Evolutionary conservation across 2,329 filamentous ascomycete species (phyloP).

Genomic region (Zalaria sp.): DNA sequence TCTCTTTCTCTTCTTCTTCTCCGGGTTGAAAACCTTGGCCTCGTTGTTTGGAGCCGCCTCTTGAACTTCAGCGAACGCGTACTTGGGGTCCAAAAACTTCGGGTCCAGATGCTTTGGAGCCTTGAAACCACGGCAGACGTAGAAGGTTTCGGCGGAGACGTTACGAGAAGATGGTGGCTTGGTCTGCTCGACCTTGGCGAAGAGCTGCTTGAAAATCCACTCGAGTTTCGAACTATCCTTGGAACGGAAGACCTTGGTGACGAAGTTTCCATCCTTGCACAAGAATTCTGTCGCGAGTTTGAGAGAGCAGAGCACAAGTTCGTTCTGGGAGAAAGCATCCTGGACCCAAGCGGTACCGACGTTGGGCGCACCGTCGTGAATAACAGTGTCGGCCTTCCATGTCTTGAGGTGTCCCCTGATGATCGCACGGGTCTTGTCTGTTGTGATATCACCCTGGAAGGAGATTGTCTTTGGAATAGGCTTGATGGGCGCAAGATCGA

Average conservation of each 20-base stretch:
- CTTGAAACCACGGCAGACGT: slow-evolving; percentile 90
- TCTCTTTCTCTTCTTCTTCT: slow-evolving; percentile 92
- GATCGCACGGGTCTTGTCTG: slow-evolving; percentile 84
- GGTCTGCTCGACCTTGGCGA: slow-evolving; percentile 88
- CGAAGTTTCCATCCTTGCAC: slow-evolving; percentile 76
- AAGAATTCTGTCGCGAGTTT: slow-evolving; percentile 92
- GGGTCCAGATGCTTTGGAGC: slow-evolving; percentile 88
- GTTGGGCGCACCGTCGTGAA: slow-evolving; percentile 95
- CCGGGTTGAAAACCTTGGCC: slow-evolving; percentile 94
- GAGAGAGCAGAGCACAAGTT: slow-evolving; percentile 78
- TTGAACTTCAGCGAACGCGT: slow-evolving; percentile 85
- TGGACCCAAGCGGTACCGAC: slow-evolving; percentile 97
- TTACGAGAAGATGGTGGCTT: slow-evolving; percentile 93
- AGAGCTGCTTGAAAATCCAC: slow-evolving; percentile 97
- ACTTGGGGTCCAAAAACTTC: slow-evolving; percentile 74
- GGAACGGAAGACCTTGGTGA: slow-evolving; percentile 93
- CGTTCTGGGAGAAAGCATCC: slow-evolving; percentile 95
- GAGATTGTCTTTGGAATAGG: slow-evolving; percentile 85
- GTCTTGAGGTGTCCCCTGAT: slow-evolving; percentile 84
- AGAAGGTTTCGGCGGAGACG: slow-evolving; percentile 96
- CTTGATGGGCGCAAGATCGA: slow-evolving; percentile 91
- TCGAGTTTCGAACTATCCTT: slow-evolving; percentile 94
- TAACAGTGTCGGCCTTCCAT: slow-evolving; percentile 88
- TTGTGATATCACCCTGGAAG: slow-evolving; percentile 96
- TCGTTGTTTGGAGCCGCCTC: slow-evolving; percentile 86